Base-by-base conservation (phyloP, 2,329 filamentous ascomycete genomes). In the Cryphonectria carpinicola region DNA sequence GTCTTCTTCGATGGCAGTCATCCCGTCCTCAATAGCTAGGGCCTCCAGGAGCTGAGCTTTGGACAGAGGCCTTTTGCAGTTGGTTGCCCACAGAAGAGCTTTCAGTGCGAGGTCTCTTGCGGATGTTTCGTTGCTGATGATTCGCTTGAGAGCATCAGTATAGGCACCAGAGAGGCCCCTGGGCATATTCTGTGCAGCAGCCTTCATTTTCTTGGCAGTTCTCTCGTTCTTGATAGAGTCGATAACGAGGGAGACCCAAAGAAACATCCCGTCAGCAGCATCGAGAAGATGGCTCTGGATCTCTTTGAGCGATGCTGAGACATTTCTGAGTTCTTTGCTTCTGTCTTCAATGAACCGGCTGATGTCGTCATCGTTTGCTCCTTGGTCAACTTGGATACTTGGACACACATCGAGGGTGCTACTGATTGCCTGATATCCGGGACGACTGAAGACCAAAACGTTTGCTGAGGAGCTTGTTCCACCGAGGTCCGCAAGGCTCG, bases 121-220 rank as follows among this genome's bases (percentile, higher is more conserved):
- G 8, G 46, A n/a, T 2, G 46, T 3, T n/a, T 49, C 46, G 7
- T 49, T 49, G 22, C 46, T 22, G 7, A 49, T 49, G 7, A 49
- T 49, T 7, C 46, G 46, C 22, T n/a, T 49, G 4, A 49, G 22
- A 49, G 46, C 46, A 49, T 49, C 46, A n/a, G 46, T n/a, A 22
- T 49, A 49, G 22, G 46, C 46, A 10, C 46, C 46, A 11, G 46
- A 49, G 10, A 68, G 22, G 3, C 66, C 66, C 19, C 41, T 68
- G 1, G 66, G 56, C 54, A 63, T 62, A 5, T 63, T 68, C 6
- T 17, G 19, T 10, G 56, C 54, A 22, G 66, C 66, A 39, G 8
- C 7, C 43, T 68, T 68, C 66, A 68, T 68, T 62, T 68, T 68
- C 32, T 28, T 62, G 5, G 56, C 66, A 1, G 66, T 68, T 13